Evolutionary conservation across 371 early-diverging fungal species (phyloP).

Genomic region (Choanephora cucurbitarum): DNA sequence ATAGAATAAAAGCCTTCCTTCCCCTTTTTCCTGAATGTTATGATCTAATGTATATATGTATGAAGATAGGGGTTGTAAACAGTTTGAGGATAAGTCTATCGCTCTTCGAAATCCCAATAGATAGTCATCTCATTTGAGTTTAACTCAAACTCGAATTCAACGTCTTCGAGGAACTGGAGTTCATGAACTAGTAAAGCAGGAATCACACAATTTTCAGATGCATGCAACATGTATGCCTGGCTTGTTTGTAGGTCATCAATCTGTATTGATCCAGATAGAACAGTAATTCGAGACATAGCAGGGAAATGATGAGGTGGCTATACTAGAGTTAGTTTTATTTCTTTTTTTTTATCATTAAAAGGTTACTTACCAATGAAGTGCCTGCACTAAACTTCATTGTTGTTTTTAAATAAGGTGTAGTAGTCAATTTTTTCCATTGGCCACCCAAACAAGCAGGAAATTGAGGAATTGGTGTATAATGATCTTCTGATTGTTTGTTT

Average conservation of each 20-base stretch:
- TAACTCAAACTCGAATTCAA: slow-evolving; percentile 34
- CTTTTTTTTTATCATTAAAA: background rate
- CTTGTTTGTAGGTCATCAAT: slow-evolving; percentile 30
- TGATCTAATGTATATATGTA: too few relatives aligned
- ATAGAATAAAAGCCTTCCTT: too few relatives aligned
- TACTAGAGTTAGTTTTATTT: background rate
- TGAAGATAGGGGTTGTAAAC: too few relatives aligned
- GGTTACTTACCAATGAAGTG: slow-evolving; percentile 24
- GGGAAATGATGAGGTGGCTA: slow-evolving; percentile 41
- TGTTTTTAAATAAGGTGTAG: slow-evolving; percentile 29
- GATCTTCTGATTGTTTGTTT: background rate
- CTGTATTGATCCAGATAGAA: slow-evolving; percentile 29
- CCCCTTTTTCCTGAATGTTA: too few relatives aligned
- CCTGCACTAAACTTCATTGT: slow-evolving; percentile 34
- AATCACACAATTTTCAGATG: slow-evolving; percentile 26
- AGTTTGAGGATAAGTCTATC: slow-evolving; percentile 7
- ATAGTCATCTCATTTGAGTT: slow-evolving; percentile 30
- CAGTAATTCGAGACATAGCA: slow-evolving; percentile 24
- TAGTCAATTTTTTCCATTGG: slow-evolving; percentile 31
- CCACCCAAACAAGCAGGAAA: slow-evolving; percentile 38
- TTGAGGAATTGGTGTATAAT: slow-evolving; percentile 34
- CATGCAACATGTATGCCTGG: slow-evolving; percentile 27
- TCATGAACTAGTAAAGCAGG: slow-evolving; percentile 36
- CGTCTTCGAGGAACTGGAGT: slow-evolving; percentile 31
- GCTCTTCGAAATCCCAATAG: slow-evolving; percentile 42